Evolutionary conservation across 1,284 basidiomycete species (phyloP).

Genomic region (Neonothopanus nambi): DNA sequence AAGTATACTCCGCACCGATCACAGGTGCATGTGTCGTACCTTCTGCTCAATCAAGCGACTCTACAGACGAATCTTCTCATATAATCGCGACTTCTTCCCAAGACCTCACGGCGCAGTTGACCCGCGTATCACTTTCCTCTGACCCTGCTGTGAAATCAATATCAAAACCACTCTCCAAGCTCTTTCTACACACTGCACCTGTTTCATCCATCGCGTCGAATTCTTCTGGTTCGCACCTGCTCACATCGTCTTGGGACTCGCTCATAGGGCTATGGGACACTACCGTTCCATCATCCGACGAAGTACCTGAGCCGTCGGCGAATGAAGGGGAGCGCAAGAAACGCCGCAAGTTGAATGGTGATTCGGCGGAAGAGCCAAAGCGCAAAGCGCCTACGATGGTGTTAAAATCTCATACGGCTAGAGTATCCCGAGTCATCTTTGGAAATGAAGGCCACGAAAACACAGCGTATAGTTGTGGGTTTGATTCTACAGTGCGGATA

Average conservation of each 20-base stretch:
- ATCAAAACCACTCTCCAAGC: constrained; percentile 50
- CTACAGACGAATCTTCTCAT: constrained; percentile 39
- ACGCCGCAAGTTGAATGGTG: constrained; percentile 44
- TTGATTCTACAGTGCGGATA: constrained; percentile 72
- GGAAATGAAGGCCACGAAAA: constrained; percentile 24
- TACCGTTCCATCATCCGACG: constrained; percentile 59
- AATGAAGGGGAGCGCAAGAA: constrained; percentile 53
- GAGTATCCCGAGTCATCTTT: constrained; percentile 70
- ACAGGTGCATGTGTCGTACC: constrained; percentile 69
- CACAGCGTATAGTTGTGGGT: constrained; percentile 68
- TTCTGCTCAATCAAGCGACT: constrained; percentile 23
- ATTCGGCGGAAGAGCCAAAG: constrained; percentile 32
- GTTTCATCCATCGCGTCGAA: constrained; percentile 68
- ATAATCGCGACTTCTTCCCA: constrained; percentile 81
- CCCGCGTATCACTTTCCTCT: constrained; percentile 43
- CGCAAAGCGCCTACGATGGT: constrained; percentile 68
- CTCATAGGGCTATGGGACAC: constrained; percentile 81
- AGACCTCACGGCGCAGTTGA: constrained; percentile 76
- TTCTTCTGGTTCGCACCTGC: constrained; percentile 54
- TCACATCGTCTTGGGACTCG: constrained; percentile 81
- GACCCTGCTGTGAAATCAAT: constrained; percentile 26
- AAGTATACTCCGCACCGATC: constrained; percentile 66
- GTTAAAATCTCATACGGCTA: constrained; percentile 72
- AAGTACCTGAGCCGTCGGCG: constrained; percentile 45
- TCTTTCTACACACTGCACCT: constrained; percentile 76